A percentile compares a stretch with the other conserved stretches of the same genome.
Evolutionary conservation across 768 basidiomycete genomes (phyloP).

Genomic region (Lactarius sanguifluus): DNA sequence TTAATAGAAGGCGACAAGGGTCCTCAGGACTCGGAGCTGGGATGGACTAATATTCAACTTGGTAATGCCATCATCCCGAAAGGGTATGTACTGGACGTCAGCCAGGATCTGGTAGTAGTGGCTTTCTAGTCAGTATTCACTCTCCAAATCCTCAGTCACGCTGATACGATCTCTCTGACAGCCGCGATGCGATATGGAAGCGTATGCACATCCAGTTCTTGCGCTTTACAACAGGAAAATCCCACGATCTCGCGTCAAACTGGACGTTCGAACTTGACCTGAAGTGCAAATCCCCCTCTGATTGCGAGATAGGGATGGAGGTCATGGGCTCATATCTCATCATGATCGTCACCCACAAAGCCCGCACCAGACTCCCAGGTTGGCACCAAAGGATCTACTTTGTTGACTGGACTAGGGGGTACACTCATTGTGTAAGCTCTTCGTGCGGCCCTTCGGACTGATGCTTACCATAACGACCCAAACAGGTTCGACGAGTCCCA

Average conservation of each 20-base stretch:
- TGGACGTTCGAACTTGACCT: slow-evolving; percentile 7
- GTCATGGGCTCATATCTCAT: slow-evolving; percentile 20
- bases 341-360: slow-evolving; percentile 18
- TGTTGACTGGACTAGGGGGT: slow-evolving; percentile 18
- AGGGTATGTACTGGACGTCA: slow-evolving; percentile 24
- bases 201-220: slow-evolving; percentile 15
- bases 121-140: slow-evolving; percentile 17
- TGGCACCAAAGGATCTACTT: slow-evolving; percentile 20
- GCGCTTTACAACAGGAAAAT: slow-evolving; percentile 16
- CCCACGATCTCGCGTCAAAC: slow-evolving; percentile 6
- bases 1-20: not conserved
- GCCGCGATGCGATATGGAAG: slow-evolving; percentile 19
- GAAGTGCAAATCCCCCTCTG: slow-evolving; percentile 19
- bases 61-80: slow-evolving; percentile 19
- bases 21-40: not conserved
- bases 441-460: not conserved
- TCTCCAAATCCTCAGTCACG: not conserved
- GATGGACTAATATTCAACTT: slow-evolving; percentile 22
- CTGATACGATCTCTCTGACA: not conserved
- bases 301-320: slow-evolving; percentile 23
- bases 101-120: slow-evolving; percentile 21
- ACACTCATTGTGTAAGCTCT: slow-evolving; percentile 17
- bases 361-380: slow-evolving; percentile 13
- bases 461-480: slow-evolving; percentile 1
- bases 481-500: slow-evolving; percentile 20